These are phyloP conservation scores for Agrocybe pediades DNA, from an alignment of 768 basidiomycete species.

Conservation along the genomic window DNA sequence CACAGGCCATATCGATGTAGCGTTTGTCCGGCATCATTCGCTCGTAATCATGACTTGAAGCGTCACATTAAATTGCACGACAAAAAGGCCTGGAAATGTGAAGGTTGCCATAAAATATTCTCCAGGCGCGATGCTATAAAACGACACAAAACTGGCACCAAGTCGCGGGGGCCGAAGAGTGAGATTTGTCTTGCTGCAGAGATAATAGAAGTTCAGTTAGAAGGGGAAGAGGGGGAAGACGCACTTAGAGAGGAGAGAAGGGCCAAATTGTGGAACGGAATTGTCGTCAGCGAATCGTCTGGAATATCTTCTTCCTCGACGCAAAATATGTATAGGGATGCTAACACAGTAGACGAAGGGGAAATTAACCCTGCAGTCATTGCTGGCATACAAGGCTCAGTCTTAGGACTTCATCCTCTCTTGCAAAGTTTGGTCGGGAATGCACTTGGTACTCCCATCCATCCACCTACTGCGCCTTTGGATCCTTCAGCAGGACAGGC, in stretches of 20 bases:
- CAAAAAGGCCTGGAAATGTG: constrained; percentile 72
- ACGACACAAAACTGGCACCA: constrained; percentile 68
- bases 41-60: constrained; percentile 78
- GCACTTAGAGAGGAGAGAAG: constrained; percentile 59
- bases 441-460: constrained; percentile 47
- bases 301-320: constrained; percentile 20
- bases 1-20: constrained; percentile 69
- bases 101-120: constrained; percentile 73
- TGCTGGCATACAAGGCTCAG: constrained; percentile 48
- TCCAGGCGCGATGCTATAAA: constrained; percentile 80
- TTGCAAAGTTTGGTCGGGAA: constrained; percentile 60
- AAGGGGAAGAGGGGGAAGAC: constrained; percentile 43
- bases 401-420: constrained; percentile 55
- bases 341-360: constrained; percentile 55
- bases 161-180: constrained; percentile 50
- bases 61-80: constrained; percentile 76
- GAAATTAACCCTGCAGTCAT: constrained; percentile 55
- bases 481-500: constrained; percentile 61
- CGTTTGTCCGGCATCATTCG: constrained; percentile 73
- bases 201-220: constrained; percentile 60
- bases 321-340: constrained; percentile 25
- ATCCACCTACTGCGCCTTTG: constrained; percentile 26
- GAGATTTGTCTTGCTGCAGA: constrained; percentile 58
- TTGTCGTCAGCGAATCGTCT: constrained; percentile 43
- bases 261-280: constrained; percentile 65